Base-by-base conservation (phyloP, 2,329 filamentous ascomycete genomes). In the Fusarium sp. region DNA sequence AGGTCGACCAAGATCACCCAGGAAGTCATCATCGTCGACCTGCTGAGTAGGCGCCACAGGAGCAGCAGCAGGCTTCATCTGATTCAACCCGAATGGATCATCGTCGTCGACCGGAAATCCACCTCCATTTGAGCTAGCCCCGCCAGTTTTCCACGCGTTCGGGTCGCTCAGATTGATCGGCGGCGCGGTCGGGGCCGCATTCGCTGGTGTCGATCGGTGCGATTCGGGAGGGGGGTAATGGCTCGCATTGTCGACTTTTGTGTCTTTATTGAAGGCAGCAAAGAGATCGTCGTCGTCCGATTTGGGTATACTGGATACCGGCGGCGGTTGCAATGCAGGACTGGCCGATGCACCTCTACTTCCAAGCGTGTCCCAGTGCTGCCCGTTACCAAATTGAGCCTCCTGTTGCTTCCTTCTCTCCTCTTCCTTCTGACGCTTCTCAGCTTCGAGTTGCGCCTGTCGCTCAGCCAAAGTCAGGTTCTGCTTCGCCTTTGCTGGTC, bases 51-150 rank as follows among this genome's bases (percentile, higher is more conserved):
- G 71, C 23, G 77, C 66, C 7, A 78, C 59, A 30, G 74, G 46
- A 72, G 82, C 48, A 72, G 82, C 49, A 30, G 58, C 80, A 5
- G 75, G 80, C 68, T 88, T 87, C 74, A 93, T 78, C 69, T 91
- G 84, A 63, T 85, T 90, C 37, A 98, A 82, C 1, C 93, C 95
- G 78, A 98, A 98, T 3, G 94, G 93, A 76, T 97, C 93, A 76
- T 97, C 93, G 72, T 97, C 93, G 60, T 95, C 91, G 30, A 87
- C 84, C 14, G 79, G 81, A 66, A 89, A 81, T 0, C 73, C 78
- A 13, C 75, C 77, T 45, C 74, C 73, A 56, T 76, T 75, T 2
- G 79, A 69, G 20, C 72, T 72, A 54, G 79, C 68, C 27, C 72
- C 62, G 6, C 76, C 46, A 28, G 66, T 57, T 20, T 63, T 80